Evolutionary conservation across 2,329 filamentous ascomycete genomes (phyloP).

Genomic region (Aspergillus jensenii): DNA sequence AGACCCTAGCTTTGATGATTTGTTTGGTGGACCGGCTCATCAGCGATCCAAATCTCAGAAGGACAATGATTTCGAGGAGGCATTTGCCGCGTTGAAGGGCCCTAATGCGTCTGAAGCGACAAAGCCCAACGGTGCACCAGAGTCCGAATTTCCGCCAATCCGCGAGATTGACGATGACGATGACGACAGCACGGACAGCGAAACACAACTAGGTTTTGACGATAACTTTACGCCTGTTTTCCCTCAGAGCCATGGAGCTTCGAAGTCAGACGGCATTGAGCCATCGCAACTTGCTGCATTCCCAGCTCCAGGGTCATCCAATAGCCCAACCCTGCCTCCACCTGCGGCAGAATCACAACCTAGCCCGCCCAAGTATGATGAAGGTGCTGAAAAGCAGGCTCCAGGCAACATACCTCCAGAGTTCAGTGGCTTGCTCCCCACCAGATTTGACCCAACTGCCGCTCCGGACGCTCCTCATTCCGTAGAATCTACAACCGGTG

Average conservation of each 20-base stretch:
- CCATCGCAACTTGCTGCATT: conserved; percentile 39
- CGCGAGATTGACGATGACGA: conserved; percentile 80
- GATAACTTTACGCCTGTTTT: conserved; percentile 80
- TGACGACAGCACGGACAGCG: conserved; percentile 69
- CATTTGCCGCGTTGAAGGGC: conserved; percentile 47
- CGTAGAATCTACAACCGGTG: conserved; percentile 36
- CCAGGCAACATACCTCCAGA: conserved; percentile 34
- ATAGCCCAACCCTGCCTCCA: conserved; percentile 42
- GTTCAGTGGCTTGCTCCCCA: conserved; percentile 42
- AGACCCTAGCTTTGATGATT: conserved; percentile 46
- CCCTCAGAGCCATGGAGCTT: conserved; percentile 32
- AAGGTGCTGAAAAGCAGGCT: conserved; percentile 23
- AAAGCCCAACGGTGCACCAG: conserved; percentile 28
- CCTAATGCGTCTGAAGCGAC: conserved; percentile 50
- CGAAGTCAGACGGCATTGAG: conserved; percentile 34
- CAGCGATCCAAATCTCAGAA: conserved; percentile 47
- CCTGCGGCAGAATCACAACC: conserved; percentile 58
- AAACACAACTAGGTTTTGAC: conserved; percentile 69
- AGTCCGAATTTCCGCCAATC: conserved; percentile 86
- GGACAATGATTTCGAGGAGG: conserved; percentile 48
- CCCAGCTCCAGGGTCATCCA: conserved; percentile 41
- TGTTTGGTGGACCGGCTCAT: conserved; percentile 45
- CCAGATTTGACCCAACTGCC: conserved; percentile 39
- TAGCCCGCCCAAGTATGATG: conserved; percentile 51
- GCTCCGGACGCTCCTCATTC: conserved; percentile 41